Conservation (phyloP, 108 stramenopile genomes). For the Cyclotella sp. region DNA sequence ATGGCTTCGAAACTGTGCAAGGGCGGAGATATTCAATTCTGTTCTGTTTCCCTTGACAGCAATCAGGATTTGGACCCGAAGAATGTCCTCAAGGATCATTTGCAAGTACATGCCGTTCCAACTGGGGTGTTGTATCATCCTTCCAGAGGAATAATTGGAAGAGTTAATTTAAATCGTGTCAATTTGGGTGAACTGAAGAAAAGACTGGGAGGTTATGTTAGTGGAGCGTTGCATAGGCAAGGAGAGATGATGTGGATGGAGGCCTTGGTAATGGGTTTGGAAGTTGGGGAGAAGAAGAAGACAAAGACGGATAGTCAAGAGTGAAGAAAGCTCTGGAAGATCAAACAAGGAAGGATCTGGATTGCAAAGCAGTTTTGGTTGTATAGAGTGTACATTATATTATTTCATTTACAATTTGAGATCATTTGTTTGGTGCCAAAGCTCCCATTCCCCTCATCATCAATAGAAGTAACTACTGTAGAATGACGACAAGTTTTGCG, state of each 20-base stretch:
- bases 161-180: constrained; percentile 35
- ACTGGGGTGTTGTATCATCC: constrained; percentile 37
- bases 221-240: constrained; percentile 18
- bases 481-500: too few relatives aligned
- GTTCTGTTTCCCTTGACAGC: neutral
- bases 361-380: too few relatives aligned
- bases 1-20: constrained; percentile 30
- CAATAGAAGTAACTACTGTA: too few relatives aligned
- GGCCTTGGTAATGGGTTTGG: constrained; percentile 18
- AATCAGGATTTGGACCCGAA: neutral
- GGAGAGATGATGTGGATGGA: constrained; percentile 31
- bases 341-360: too few relatives aligned
- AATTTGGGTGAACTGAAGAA: constrained; percentile 44
- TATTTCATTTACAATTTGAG: too few relatives aligned
- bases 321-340: neutral
- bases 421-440: too few relatives aligned
- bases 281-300: neutral
- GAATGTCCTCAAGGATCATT: constrained; percentile 30
- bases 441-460: too few relatives aligned
- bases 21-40: neutral
- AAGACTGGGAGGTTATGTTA: constrained; percentile 21
- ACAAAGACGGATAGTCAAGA: neutral
- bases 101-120: constrained; percentile 28
- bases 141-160: constrained; percentile 16
- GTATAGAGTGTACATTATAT: too few relatives aligned